Conservation (phyloP, 148 eudicot genomes). For the Rhododendron simsii region DNA sequence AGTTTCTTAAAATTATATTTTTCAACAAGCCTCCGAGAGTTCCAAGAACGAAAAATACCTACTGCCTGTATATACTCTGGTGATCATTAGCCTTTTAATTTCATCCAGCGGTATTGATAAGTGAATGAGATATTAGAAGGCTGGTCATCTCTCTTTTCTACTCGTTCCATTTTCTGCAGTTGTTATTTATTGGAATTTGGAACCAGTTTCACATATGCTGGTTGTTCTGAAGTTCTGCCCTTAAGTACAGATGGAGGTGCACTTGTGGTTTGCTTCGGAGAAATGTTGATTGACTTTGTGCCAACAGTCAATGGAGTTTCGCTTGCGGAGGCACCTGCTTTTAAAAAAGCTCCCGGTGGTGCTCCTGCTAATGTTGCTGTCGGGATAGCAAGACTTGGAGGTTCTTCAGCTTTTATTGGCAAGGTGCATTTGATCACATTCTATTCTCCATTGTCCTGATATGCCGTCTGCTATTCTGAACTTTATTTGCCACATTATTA, state of each 20-base stretch:
- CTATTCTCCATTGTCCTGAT: neutral
- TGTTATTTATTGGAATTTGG: neutral
- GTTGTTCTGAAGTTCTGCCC: constrained; percentile 14
- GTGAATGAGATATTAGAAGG: neutral
- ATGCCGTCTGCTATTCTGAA: neutral
- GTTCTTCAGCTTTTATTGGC: constrained; percentile 85
- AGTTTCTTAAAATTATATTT: neutral
- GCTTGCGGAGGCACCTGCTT: constrained; percentile 85
- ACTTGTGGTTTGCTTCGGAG: constrained; percentile 89
- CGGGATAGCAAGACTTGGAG: constrained; percentile 75
- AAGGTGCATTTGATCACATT: constrained; percentile 40
- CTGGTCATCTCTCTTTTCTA: neutral
- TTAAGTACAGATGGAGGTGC: constrained; percentile 36
- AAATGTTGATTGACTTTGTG: constrained; percentile 88
- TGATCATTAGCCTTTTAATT: neutral
- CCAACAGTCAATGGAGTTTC: constrained; percentile 76
- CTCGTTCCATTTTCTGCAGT: constrained; percentile 5
- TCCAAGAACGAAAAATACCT: neutral
- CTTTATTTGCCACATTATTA: neutral
- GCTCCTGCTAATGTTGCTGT: constrained; percentile 99
- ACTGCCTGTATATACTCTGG: neutral
- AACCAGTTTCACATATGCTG: constrained; percentile 5
- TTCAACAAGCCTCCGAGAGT: neutral
- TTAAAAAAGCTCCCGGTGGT: constrained; percentile 89
- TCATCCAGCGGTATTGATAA: neutral